phyloP scores from a whole-genome alignment of 2,329 filamentous ascomycete species.

The Alternaria incomplexa region DNA sequence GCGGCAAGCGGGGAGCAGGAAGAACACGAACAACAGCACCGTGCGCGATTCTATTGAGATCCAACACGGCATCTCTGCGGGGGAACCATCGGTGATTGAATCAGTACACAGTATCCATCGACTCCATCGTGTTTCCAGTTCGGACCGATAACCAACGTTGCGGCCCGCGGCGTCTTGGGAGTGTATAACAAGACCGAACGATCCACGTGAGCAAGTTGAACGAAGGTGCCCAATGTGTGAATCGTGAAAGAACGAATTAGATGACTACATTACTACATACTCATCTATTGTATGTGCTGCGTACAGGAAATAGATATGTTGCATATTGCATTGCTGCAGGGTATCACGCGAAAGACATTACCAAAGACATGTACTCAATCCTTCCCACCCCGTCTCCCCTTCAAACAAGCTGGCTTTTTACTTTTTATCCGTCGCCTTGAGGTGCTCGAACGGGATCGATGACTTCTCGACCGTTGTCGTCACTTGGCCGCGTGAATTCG shows the following conservation, averaged over 20 bases:
- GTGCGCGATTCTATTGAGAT: background rate
- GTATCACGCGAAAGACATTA: conserved; percentile 12
- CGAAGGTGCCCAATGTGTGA: background rate
- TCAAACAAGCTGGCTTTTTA: background rate
- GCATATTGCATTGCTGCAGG: conserved; percentile 8
- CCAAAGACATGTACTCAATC: background rate
- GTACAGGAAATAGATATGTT: conserved; percentile 3
- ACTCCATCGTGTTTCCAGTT: background rate
- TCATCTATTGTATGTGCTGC: background rate
- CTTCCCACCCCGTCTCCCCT: background rate
- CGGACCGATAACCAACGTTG: conserved; percentile 1
- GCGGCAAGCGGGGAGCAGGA: background rate
- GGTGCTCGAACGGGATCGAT: conserved; percentile 9
- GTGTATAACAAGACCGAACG: background rate
- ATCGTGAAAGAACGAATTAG: background rate
- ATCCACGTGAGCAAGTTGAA: background rate
- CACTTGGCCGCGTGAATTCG: conserved; percentile 15
- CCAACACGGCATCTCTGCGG: background rate
- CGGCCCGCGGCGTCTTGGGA: background rate
- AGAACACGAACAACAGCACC: background rate
- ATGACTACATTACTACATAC: background rate
- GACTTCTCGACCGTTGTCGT: conserved; percentile 17
- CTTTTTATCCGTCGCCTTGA: conserved; percentile 4
- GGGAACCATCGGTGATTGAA: background rate
- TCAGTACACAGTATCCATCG: background rate